A percentile compares a stretch with the other conserved stretches of the same genome.
Evolutionary conservation across 192 early-diverging fungal genomes (phyloP).

Genomic region (Linnemannia exigua): DNA sequence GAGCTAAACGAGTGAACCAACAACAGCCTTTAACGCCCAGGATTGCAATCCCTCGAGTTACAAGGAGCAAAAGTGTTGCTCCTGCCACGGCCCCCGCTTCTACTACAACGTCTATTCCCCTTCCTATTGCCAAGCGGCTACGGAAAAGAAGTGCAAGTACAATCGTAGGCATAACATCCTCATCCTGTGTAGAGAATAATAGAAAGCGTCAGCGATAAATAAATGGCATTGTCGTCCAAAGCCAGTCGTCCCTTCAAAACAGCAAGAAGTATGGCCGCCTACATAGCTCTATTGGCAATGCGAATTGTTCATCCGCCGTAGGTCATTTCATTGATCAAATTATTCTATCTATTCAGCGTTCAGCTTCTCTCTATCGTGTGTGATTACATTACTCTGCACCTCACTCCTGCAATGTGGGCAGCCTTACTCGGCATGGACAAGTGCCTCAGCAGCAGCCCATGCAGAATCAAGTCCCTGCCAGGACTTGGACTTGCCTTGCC

Average conservation of each 20-base stretch:
- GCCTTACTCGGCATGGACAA: constrained; percentile 23
- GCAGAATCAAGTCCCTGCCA: constrained; percentile 59
- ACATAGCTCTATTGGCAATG: no score
- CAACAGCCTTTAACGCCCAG: neutral
- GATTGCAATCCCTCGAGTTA: constrained; percentile 8
- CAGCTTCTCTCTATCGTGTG: no score
- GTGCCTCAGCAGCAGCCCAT: constrained; percentile 18
- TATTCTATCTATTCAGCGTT: no score
- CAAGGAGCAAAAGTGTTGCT: constrained; percentile 6
- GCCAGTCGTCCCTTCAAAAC: no score
- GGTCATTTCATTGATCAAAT: no score
- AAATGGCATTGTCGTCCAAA: no score
- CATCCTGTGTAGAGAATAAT: neutral
- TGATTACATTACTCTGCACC: no score
- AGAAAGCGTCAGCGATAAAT: constrained; percentile 1
- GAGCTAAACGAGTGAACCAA: neutral
- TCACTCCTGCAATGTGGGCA: neutral
- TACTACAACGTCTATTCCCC: neutral
- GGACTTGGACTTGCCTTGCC: constrained; percentile 64
- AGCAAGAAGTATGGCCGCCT: no score
- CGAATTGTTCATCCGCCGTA: no score
- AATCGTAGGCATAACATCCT: neutral
- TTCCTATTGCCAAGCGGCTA: neutral
- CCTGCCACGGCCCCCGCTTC: neutral
- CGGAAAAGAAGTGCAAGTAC: neutral